Base-by-base conservation (phyloP, 1,284 basidiomycete species). In the Boletellus sp. region DNA sequence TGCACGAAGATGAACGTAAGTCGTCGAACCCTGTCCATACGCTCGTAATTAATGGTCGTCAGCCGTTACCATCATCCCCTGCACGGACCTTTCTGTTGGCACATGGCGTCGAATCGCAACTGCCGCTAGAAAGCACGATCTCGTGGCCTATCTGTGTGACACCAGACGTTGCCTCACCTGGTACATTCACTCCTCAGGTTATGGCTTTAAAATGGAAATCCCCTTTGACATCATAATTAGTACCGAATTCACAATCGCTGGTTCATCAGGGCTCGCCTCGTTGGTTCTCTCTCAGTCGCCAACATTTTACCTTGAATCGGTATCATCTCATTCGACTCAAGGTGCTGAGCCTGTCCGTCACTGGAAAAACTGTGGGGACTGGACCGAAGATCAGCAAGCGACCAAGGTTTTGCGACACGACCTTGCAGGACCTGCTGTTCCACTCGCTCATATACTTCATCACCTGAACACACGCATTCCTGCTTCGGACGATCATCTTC, bases 181-280 rank as follows among this genome's bases (percentile, higher is more conserved):
- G 87, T 90, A 84, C 64, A 81, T 91, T 51, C 77, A 81, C 35
- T 84, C 83, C 14, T 73, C 69, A 1, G 85, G 84, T 22, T 76
- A 76, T 53, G 79, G 83, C 29, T 90, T 88, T 73, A 89, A 90
- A 66, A 90, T 91, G 82, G 84, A 86, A 53, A 74, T 89, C n/a
- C 77, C 84, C 4, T 87, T 84, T 61, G 72, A 79, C 47, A 73
- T 63, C 51, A 80, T 91, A 50, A 53, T 73, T 17, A 71, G 79
- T 36, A 75, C 79, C 6, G 74, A 79, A 45, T 82, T 87, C 63
- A 68, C 72, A 21, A 75, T 79, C 49, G 66, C 73, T 13, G 67
- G 76, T 22, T 76, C 80, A 14, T 70, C 75, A 11, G 84, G 76
- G 19, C 67, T 78, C 14, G 82, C 80, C 3, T 72, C 78, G 0